Base-by-base conservation (phyloP, 2,329 filamentous ascomycete genomes). In the Arthroderma sp. region DNA sequence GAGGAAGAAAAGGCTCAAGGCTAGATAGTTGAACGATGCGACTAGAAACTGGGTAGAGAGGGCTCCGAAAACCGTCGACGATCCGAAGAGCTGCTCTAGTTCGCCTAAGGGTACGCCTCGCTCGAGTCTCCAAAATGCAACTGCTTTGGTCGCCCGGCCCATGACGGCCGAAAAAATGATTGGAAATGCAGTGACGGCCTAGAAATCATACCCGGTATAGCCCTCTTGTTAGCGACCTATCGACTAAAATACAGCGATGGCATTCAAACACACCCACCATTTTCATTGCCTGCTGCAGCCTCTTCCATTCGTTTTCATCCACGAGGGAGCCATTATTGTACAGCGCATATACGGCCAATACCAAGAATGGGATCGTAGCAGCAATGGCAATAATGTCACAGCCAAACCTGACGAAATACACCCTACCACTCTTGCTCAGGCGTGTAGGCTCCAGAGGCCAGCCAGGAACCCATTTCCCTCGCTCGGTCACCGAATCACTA, bases 361-460 rank as follows among this genome's bases (percentile, higher is more conserved):
- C 7, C 22, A 47, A 29, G 27, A 49, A 47, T 10, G 47, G 47
- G 29, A 36, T 15, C 5, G 44, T 42, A 10, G 41, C 40, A 6
- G 38, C 36, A 1, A 46, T 10, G 4, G 40, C 36, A 22, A 46
- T 1, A 4, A 39, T 5, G 34, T 49, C 44, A 38, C 33, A 30
- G 22, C 38, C 3, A 7, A 38, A 2, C 6, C 33, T 28, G 77
- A 42, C n/a, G 34, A 40, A 15, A 29, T 37, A 38, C 3, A 32
- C 34, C 6, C 6, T 7, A 2, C 44, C 32, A 28, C 44, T 22
- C 11, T 36, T 41, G 6, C 28, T 33, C 27, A 42, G 33, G 4
- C 29, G 44, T 29, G 4, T 30, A 29, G 44, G 32, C 28, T 37
- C n/a, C 15, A 29, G 27, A n/a, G 44, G 44, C 44, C 44, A 46